Evolutionary conservation across 2,329 filamentous ascomycete genomes (phyloP), one percentile per base, ranked within the genome.

Genomic region (Xenosphaeropsis pyriputrescens): DNA sequence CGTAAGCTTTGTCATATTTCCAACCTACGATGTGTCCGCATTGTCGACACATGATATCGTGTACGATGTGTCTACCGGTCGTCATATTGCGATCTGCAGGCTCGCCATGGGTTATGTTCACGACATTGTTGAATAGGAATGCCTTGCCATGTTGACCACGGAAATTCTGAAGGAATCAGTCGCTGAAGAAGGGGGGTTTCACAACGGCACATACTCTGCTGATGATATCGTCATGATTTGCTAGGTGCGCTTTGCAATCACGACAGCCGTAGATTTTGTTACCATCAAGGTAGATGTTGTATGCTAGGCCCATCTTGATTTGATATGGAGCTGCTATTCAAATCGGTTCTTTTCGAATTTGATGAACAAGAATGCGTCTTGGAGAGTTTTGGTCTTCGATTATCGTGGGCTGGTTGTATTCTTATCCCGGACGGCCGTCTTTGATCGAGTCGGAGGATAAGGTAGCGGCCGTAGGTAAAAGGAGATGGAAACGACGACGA

Each of bases 1-100:
- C 91, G 57, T 83, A 96, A 1, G 91, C 91, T 64, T 93, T 94
- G 61, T 98, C 91, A 58, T 98, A 98, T 60, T 94, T 96, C 91
- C 91, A 98, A 29, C 91, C 91, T 38, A 98, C 91, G 19, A 80
- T 82, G 58, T 88, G 82, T 56, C 81, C 82, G 71, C 91, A 98
- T 60, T 93, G 84, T 41, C 81, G 73, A 65, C 91, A 98, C 41
- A 68, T 68, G 51, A 98, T 95, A 57, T 98, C 91, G 41, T 91
- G 79, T 35, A 98, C 91, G 40, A 96, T 71, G 60, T 98, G 91
- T 39, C 84, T 75, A 38, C 91, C 91, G 1, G 91, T 98, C 12
- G 91, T 98, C 91, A 98, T 98, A 64, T 82, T 93, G 47, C 91
- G 85, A 64, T 98, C 91, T 56, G 73, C 79, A n/a, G 89, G 74